Conservation (phyloP, 352 stramenopile genomes). For the Pythium vanterpoolii region DNA sequence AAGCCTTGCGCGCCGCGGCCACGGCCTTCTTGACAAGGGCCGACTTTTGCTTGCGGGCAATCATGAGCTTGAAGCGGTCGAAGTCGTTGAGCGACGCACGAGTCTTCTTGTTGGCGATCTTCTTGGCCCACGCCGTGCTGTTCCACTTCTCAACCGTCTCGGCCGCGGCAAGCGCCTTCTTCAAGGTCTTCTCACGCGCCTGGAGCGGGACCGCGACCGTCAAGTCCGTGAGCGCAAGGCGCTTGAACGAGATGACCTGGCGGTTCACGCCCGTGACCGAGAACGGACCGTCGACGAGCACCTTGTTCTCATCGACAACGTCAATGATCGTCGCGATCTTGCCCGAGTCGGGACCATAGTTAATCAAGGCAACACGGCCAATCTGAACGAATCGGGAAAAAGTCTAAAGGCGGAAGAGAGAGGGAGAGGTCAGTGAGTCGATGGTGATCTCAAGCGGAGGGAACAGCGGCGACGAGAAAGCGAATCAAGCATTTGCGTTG, state of each 20-base stretch:
- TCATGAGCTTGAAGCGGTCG: conserved; percentile 99
- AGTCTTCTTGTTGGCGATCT: conserved; percentile 96
- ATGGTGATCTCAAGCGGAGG: not conserved
- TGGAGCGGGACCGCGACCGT: conserved; percentile 94
- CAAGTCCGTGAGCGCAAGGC: conserved; percentile 97
- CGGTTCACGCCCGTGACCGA: conserved; percentile 95
- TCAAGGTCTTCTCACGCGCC: conserved; percentile 93
- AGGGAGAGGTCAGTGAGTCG: too few relatives aligned
- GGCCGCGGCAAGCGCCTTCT: conserved; percentile 85
- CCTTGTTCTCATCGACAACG: conserved; percentile 99
- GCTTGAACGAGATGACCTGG: conserved; percentile 98
- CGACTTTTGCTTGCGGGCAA: conserved; percentile 98
- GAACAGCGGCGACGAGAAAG: too few relatives aligned
- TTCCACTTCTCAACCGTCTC: conserved; percentile 96
- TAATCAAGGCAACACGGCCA: conserved; percentile 98
- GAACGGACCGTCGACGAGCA: conserved; percentile 96
- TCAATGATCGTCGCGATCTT: conserved; percentile 99
- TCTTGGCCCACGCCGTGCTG: conserved; percentile 96
- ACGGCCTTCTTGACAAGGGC: conserved; percentile 92
- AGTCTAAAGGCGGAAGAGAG: too few relatives aligned
- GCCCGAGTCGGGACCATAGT: conserved; percentile 97
- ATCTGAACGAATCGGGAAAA: conserved; percentile 99
- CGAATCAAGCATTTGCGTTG: too few relatives aligned
- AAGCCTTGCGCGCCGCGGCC: conserved; percentile 68
- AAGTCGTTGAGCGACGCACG: conserved; percentile 96